Evolutionary conservation across 768 basidiomycete genomes (phyloP), one percentile per base, ranked within the genome.

Genomic region (Kwoniella newhampshirensis): DNA sequence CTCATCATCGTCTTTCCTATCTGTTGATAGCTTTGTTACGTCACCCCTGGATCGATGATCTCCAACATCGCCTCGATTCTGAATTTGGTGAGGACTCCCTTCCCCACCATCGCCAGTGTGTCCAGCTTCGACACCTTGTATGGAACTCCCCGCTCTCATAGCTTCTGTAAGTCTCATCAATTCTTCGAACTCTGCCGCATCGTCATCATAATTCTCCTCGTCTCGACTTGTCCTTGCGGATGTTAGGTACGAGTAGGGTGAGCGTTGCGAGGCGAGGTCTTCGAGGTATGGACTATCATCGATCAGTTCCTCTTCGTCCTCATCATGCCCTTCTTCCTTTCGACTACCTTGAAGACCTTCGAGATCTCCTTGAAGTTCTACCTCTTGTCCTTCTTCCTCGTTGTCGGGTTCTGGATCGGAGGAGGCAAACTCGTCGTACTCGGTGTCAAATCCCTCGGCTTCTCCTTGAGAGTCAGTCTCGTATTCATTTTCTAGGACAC

Each of bases 161-260:
- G 35, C 56, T 40, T 51, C 50, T 26, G 21, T 39, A 4, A 23
- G 41, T n/a, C 40, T 18, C 41, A 58, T 30, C 17, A 58, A 21
- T 8, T 20, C 12, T 20, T 43, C 50, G 32, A 58, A 58, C 4
- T 41, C 25, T n/a, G n/a, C 18, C n/a, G 37, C 56, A 17, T 51
- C 56, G 12, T 56, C 56, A 9, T 46, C 43, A 28, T 25, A 23
- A 5, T 46, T 23, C 6, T 47, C 45, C 18, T 47, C 23, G 21
- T 44, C 42, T 23, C 42, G 9, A 23, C 11, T 37, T 37, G 36
- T 37, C 36, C 11, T 37, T 18, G n/a, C 11, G 36, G 36, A n/a
- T 37, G 36, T 37, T 37, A 37, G 36, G 11, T 37, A 8, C n/a
- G 17, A 42, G 41, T 8, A 42, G 41, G 8, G 17, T 42, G 17